Evolutionary conservation across 2,329 filamentous ascomycete species (phyloP), one percentile per base, ranked within the genome.

Genomic region (Taxawa tesnikishii): DNA sequence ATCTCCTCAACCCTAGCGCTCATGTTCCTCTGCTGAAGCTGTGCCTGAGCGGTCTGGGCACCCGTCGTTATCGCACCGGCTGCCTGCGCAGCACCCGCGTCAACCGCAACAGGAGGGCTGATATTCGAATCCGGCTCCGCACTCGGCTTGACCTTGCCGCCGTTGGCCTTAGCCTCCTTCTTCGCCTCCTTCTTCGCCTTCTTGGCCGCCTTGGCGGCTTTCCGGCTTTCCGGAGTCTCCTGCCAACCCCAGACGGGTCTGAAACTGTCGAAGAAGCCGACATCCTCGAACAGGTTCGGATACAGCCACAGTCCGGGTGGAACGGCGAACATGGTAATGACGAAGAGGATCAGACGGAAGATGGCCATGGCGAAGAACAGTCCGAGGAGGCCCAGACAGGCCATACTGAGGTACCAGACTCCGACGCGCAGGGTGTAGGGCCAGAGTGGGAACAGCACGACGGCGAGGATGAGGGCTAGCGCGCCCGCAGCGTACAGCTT

Each of bases 281-380:
- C 90, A 53, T 98, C 90, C 56, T 98, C 90, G 65, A 94, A 98
- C 13, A 98, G 64, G 53, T 98, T 98, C 29, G 90, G 90, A 62
- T 88, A 98, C 27, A 98, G 69, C 90, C 90, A 98, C n/a, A 98
- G 68, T 48, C 90, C 90, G 3, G 90, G 90, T 3, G 87, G 65
- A 1, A 75, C 68, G 11, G 70, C 68, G 51, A 96, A 93, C 59
- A 93, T 85, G 14, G 90, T 96, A 54, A 93, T 61, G 53, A 83
- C 79, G 65, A 98, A 98, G 16, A 98, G 67, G 39, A 98, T 93
- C 35, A 96, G 70, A 38, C 90, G 78, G 72, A 98, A 85, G 51
- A 98, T 93, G 5, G 88, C 82, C 90, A 98, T 96, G 51, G 76
- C 74, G 59, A 98, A 96, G 74, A 98, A 98, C 30, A 94, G 63